Percentiles rank a stretch among this genome's conserved stretches.
phyloP scores from a whole-genome alignment of 345 rosid species.

The Rhizophora apiculata region DNA sequence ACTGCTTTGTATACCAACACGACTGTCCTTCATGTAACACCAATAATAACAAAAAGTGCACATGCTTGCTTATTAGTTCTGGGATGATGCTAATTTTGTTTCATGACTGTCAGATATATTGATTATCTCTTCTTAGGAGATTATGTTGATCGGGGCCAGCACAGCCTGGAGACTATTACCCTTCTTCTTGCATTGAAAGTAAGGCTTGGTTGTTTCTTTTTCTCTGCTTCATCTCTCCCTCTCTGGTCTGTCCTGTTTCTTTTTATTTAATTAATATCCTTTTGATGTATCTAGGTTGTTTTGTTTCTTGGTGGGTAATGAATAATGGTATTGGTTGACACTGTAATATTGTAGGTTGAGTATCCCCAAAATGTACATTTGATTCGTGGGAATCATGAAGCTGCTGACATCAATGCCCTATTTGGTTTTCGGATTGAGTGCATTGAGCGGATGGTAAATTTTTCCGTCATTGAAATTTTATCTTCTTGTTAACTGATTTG shows the following conservation, averaged over 20 bases:
- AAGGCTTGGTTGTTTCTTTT: constrained; percentile 9
- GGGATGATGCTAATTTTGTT: constrained; percentile 19
- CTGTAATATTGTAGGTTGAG: constrained; percentile 64
- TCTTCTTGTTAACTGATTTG: constrained; percentile 15
- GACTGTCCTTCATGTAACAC: no score
- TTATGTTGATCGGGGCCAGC: constrained; percentile 98
- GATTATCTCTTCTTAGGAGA: constrained; percentile 99
- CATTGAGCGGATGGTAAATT: constrained; percentile 91
- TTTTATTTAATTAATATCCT: background rate
- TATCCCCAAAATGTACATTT: constrained; percentile 82
- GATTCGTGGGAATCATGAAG: constrained; percentile 99
- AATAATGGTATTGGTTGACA: constrained; percentile 15
- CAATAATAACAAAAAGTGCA: background rate
- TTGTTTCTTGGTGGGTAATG: constrained; percentile 8
- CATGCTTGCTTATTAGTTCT: background rate
- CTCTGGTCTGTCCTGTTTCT: constrained; percentile 7
- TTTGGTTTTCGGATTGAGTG: constrained; percentile 98
- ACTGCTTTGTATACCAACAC: no score
- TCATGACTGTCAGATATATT: constrained; percentile 66
- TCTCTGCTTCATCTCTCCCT: constrained; percentile 5
- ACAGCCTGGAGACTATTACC: constrained; percentile 90
- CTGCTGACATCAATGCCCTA: constrained; percentile 98
- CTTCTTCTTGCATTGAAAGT: constrained; percentile 98
- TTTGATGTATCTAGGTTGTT: background rate
- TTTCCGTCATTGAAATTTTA: constrained; percentile 13